Conservation (phyloP, 164 flowering plant species). For the Kalanchoe fedtschenkoi region DNA sequence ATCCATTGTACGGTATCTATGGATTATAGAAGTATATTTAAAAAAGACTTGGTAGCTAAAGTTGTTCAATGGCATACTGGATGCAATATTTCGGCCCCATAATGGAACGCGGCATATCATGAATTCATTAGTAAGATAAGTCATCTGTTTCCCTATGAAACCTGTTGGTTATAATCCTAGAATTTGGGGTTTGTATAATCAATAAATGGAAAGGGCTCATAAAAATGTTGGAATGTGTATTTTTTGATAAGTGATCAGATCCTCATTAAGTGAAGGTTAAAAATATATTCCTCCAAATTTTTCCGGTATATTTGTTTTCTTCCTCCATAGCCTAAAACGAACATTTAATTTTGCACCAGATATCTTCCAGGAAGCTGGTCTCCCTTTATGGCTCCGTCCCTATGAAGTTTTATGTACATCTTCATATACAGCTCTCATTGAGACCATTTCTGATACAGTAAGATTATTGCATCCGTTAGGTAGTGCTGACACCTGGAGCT, state of each 20-base stretch:
- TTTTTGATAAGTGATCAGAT: too few relatives aligned
- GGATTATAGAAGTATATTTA: not conserved
- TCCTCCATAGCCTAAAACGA: not conserved
- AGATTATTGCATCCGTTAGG: not conserved
- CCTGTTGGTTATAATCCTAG: too few relatives aligned
- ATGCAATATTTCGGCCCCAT: not conserved
- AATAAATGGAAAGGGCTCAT: too few relatives aligned
- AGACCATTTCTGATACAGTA: slow-evolving; percentile 99
- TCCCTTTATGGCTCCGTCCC: slow-evolving; percentile 96
- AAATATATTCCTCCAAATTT: not conserved
- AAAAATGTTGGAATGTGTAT: too few relatives aligned
- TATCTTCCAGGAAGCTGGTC: slow-evolving; percentile 99
- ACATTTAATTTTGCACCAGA: slow-evolving; percentile 34
- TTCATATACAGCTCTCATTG: slow-evolving; percentile 97
- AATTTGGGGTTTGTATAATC: too few relatives aligned
- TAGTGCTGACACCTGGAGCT: not conserved
- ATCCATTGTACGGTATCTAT: not conserved
- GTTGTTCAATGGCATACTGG: not conserved
- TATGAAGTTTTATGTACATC: slow-evolving; percentile 96
- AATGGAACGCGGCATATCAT: not conserved
- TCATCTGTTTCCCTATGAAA: not conserved
- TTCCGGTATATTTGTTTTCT: not conserved
- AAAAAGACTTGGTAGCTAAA: not conserved
- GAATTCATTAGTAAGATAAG: not conserved
- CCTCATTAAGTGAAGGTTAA: too few relatives aligned